Evolutionary conservation across 1,139 yeast genomes (phyloP).

Genomic region (Yamadazyma diospyri): DNA sequence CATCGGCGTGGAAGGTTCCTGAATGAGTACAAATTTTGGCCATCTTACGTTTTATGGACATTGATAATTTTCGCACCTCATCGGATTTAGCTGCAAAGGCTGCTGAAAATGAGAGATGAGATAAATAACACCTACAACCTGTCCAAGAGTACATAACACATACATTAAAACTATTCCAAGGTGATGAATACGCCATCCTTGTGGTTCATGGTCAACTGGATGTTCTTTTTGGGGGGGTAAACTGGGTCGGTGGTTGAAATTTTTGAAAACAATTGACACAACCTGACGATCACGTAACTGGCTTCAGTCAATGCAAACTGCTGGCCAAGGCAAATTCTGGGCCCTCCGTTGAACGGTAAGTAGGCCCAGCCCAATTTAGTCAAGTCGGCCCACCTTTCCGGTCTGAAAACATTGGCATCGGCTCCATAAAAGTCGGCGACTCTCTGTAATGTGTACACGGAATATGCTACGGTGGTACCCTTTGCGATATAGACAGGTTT

Average conservation of each 20-base stretch:
- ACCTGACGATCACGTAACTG: conserved; percentile 41
- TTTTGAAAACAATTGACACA: conserved; percentile 31
- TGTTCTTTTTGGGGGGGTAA: conserved; percentile 31
- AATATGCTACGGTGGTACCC: conserved; percentile 41
- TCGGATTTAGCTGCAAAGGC: not conserved
- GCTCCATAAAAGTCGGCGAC: conserved; percentile 38
- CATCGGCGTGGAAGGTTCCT: conserved; percentile 97
- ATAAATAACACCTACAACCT: too few relatives aligned
- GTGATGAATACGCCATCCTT: conserved; percentile 25
- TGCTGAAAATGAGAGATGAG: too few relatives aligned
- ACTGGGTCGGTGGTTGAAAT: conserved; percentile 20
- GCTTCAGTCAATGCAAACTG: conserved; percentile 56
- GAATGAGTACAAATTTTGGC: conserved; percentile 82
- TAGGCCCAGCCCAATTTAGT: conserved; percentile 39
- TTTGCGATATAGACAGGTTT: conserved; percentile 40
- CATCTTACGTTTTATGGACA: conserved; percentile 17
- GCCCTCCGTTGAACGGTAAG: conserved; percentile 56
- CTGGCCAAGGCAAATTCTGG: conserved; percentile 55
- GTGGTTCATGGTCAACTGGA: conserved; percentile 35
- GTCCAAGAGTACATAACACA: conserved; percentile 1
- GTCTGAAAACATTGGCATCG: conserved; percentile 41
- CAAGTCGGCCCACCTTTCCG: conserved; percentile 41
- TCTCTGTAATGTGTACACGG: conserved; percentile 44
- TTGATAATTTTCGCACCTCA: conserved; percentile 3
- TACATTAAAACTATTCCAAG: conserved; percentile 7